Conservation (phyloP, 164 flowering plant species). For the Chimonanthus salicifolius region DNA sequence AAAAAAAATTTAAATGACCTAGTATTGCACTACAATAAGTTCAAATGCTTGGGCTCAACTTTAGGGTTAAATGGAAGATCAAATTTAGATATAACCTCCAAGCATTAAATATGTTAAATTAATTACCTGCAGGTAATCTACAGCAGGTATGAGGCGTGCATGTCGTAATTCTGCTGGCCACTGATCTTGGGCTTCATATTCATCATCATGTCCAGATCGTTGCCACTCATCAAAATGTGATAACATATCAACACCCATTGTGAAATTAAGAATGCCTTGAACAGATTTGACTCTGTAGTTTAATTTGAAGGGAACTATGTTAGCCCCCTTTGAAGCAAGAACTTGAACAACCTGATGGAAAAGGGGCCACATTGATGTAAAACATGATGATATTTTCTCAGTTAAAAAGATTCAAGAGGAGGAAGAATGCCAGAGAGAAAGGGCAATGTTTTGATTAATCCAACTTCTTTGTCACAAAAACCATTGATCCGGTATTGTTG, state of each 20-base stretch:
- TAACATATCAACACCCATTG: conserved; percentile 93
- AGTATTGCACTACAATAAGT: no score
- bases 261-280: conserved; percentile 79
- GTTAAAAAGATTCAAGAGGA: no score
- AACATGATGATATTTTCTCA: neutral
- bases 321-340: conserved; percentile 75
- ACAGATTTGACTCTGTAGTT: conserved; percentile 69
- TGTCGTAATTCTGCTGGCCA: conserved; percentile 85
- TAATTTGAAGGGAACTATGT: conserved; percentile 69
- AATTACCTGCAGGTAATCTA: conserved; percentile 79
- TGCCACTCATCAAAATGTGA: conserved; percentile 96
- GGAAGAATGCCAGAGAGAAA: no score
- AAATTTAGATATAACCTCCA: neutral
- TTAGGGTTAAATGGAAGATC: no score
- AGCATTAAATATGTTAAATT: no score
- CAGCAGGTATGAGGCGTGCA: conserved; percentile 80
- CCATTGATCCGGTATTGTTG: no score
- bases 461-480: no score
- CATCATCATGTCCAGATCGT: conserved; percentile 52
- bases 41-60: no score
- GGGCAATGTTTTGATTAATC: no score
- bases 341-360: conserved; percentile 63
- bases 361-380: neutral
- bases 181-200: conserved; percentile 90
- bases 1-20: no score